A percentile compares a stretch with the other conserved stretches of the same genome.
phyloP scores from a whole-genome alignment of 192 early-diverging fungal genomes.

The Allomyces macrogynus region DNA sequence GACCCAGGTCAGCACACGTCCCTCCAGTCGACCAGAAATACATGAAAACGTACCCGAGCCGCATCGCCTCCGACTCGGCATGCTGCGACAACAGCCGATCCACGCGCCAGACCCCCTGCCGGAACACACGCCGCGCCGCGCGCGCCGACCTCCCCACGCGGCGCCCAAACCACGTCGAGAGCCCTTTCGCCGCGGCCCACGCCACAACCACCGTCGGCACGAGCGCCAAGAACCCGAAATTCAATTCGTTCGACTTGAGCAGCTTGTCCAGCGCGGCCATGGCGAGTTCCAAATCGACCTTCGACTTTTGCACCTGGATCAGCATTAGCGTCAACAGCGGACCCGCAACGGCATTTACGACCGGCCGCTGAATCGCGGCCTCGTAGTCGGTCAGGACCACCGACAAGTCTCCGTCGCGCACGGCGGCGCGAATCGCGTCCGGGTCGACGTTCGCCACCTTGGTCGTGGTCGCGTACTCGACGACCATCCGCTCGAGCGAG shows the following conservation, averaged over 20 bases:
- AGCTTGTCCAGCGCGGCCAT: conserved; percentile 85
- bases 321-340: conserved; percentile 48
- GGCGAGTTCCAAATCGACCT: conserved; percentile 77
- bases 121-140: too few relatives aligned
- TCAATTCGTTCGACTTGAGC: conserved; percentile 81
- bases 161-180: conserved; percentile 1
- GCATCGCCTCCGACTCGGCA: too few relatives aligned
- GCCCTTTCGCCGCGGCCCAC: conserved; percentile 21
- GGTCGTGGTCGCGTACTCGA: conserved; percentile 47
- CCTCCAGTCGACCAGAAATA: too few relatives aligned
- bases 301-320: conserved; percentile 81
- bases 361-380: conserved; percentile 35
- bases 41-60: too few relatives aligned
- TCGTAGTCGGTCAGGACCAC: conserved; percentile 61
- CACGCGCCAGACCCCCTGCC: too few relatives aligned
- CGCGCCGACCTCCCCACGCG: not conserved
- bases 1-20: too few relatives aligned
- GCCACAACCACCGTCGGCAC: conserved; percentile 45
- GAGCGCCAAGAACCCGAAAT: conserved; percentile 73
- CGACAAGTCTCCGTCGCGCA: conserved; percentile 58
- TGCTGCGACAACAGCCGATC: too few relatives aligned
- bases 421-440: conserved; percentile 22
- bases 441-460: conserved; percentile 13
- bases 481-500: conserved; percentile 77
- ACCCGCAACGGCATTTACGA: conserved; percentile 29